Base-by-base conservation (phyloP, 306 rosid species). In the Fagus crenata region DNA sequence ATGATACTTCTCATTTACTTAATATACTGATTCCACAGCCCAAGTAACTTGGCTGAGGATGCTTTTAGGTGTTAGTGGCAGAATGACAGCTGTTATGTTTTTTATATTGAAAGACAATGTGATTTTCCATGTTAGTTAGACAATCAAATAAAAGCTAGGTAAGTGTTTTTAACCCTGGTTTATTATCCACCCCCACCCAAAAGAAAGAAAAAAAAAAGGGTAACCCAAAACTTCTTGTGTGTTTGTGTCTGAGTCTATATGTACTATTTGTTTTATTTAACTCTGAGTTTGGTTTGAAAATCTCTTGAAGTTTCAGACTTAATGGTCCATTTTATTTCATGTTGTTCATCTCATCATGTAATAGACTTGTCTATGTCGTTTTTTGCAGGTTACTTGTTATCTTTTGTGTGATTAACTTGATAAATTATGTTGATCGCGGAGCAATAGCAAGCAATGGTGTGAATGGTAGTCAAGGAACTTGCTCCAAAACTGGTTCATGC, bases 381-480 rank as follows among this genome's bases (percentile, higher is more conserved):
- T 22, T 74, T 78, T 71, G 87, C 80, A 93, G 98, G 98, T 79
- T 93, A 67, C 93, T 93, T 71, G 72, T 75, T 76, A 61, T 91
- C 72, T 93, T 93, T 74, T 93, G 96, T 65, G 74, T 89, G 78
- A 90, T 93, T 68, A 93, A 91, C 88, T 73, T 93, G 85, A 72
- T 93, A 84, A 93, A 90, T 84, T 93, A 90, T 81, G 72, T 93
- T 85, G 98, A 93, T 77, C 92, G 96, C 72, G 98, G 98, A 83
- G 85, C 93, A 73, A 93, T 93, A 75, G 98, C 98, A 55, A 93
- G 98, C 85, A 93, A 91, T 76, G 98, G 98, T 80, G 98, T 93
- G 67, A 93, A 91, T 77, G 98, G 97, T 74, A 88, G 84, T 74
- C 84, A 12, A 14, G 82, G 84, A 86, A 88, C 87, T 70, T 93